Base-by-base conservation (phyloP, 306 rosid genomes). In the Cucurbita moschata region DNA sequence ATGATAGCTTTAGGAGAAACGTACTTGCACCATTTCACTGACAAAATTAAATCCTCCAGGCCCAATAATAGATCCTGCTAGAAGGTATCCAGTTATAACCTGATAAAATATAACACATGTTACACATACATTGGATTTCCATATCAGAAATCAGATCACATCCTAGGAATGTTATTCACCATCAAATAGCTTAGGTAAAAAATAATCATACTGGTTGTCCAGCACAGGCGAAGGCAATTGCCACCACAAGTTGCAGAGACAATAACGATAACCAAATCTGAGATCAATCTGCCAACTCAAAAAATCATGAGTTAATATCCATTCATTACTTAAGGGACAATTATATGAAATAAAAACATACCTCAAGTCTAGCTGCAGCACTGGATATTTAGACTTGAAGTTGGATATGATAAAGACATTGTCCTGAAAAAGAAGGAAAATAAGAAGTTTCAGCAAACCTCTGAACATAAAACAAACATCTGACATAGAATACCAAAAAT, bases 221-320 rank as follows among this genome's bases (percentile, higher is more conserved):
- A 71, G 88, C 86, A 77, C 88, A 85, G 60, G 88, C 88, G 58
- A 85, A 85, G 81, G 88, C 88, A 65, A 85, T 85, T 85, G 49
- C 88, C 88, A 58, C 88, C 88, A 77, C 88, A 85, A 44, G 88
- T 85, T 71, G 88, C 88, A 77, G 79, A 85, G 55, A 85, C 88
- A 74, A 85, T 85, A 59, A 85, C 88, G 26, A 85, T 81, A 10
- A 85, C 88, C 69, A 85, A 70, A 75, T 85, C 88, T 53, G 88
- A 85, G 74, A 85, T 85, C 78, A 85, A 77, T 81, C 88, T 85
- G 64, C 77, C 73, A 58, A 40, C 55, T 58, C 80, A 55, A 54
- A 78, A 60, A 75, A 42, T 46, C 40, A 49, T 35, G 43, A 59
- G 79, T 70, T 47, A 67, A 64, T 53, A 76, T 77, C 76, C 76